Evolutionary conservation across 805 yeast species (phyloP), one percentile per base, ranked within the genome.

Genomic region (Babjeviella inositovora): DNA sequence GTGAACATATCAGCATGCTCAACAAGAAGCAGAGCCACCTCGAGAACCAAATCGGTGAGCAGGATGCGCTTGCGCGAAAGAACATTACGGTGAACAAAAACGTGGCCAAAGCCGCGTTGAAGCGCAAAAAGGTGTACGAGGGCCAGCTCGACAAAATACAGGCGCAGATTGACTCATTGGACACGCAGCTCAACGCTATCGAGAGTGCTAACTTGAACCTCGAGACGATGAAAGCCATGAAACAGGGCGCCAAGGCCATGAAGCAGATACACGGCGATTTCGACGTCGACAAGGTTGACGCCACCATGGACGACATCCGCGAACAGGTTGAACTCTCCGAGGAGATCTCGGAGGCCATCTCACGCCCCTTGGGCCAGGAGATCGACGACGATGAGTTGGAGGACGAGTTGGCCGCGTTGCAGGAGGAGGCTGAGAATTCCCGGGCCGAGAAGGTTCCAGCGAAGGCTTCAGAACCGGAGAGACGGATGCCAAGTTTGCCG

Each of bases 181-280:
- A 87, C 49, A 71, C 81, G 23, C 95, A 90, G 52, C 60, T 87
- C 37, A 70, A 70, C 31, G 80, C 97, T 11, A 80, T 90, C 29
- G 98, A 90, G 52, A 68, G 76, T 24, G 98, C 98, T 24, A 87
- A 87, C 56, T 68, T 90, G 70, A 90, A 90, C 59, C 60, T 81
- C 50, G 98, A 90, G 54, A 90, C 98, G 15, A 80, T 90, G 94
- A 82, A 82, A 63, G 94, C 93, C 25, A 90, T 90, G 97, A 77
- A 87, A 50, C 93, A 82, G 47, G 97, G 97, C 29, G 93, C 98
- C 5, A 65, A 66, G 43, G 97, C 97, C 19, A 82, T 90, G 94
- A 84, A 85, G 46, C 77, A 76, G 41, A 87, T 90, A 41, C 97
- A 90, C 48, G 85, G 84, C 33, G 93, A 84, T 41, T 71, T 90